Percentiles rank a stretch among this genome's conserved stretches.
These are phyloP conservation scores for Trichothecium roseum DNA, from an alignment of 2,329 filamentous ascomycete genomes.

Conservation along the genomic window DNA sequence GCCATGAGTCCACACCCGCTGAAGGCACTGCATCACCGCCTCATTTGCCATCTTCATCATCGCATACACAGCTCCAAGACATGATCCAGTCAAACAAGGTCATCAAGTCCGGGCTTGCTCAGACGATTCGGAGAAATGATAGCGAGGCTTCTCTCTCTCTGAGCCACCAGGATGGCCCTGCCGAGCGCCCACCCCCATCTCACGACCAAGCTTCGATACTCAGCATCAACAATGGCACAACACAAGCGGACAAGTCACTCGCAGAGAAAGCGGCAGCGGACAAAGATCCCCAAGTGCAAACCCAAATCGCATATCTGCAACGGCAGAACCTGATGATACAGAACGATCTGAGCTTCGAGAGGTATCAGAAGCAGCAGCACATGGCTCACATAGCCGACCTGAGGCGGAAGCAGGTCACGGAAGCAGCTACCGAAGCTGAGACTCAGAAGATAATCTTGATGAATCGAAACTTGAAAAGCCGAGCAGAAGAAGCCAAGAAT, in stretches of 20 bases:
- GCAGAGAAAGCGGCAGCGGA: no score
- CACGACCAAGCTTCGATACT: no score
- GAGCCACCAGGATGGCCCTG: conserved; percentile 36
- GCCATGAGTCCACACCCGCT: conserved; percentile 19
- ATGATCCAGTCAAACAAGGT: conserved; percentile 50
- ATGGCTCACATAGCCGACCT: conserved; percentile 72
- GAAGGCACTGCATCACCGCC: conserved; percentile 58
- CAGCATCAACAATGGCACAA: no score
- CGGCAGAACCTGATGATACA: conserved; percentile 65
- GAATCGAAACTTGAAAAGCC: conserved; percentile 62
- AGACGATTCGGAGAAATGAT: conserved; percentile 29
- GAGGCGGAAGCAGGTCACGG: conserved; percentile 61
- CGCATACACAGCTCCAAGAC: conserved; percentile 48
- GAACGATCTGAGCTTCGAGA: conserved; percentile 75
- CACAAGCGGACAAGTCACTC: no score
- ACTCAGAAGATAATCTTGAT: conserved; percentile 71
- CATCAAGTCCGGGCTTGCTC: conserved; percentile 44
- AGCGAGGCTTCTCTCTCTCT: conserved; percentile 44
- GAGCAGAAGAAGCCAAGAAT: conserved; percentile 63
- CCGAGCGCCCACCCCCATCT: conserved; percentile 19
- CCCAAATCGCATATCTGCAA: conserved; percentile 48
- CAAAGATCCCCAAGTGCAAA: conserved; percentile 16
- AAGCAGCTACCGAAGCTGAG: conserved; percentile 71
- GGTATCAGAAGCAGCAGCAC: conserved; percentile 76
- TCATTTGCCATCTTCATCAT: conserved; percentile 33